Conservation (phyloP, 345 rosid species). For the Pistacia vera region DNA sequence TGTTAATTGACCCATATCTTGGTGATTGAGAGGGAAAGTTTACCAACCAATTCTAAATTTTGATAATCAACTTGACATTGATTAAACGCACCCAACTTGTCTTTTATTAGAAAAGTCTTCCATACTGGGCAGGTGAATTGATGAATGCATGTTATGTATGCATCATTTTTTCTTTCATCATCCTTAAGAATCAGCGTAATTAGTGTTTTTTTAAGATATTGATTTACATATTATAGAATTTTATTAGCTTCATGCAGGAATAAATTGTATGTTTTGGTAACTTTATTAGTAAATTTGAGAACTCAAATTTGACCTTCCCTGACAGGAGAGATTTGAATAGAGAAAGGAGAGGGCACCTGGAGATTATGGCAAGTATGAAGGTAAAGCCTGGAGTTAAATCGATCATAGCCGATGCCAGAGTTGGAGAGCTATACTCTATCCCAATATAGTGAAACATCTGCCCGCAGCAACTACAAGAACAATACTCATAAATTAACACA, state of each 20-base stretch:
- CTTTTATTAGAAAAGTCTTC: too few species aligned
- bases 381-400: conserved; percentile 54
- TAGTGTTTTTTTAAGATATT: too few species aligned
- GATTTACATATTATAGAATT: too few species aligned
- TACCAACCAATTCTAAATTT: neutral
- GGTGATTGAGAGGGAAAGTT: neutral
- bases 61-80: too few species aligned
- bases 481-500: neutral
- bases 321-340: neutral
- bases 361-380: conserved; percentile 42
- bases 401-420: conserved; percentile 49
- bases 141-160: too few species aligned
- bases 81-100: too few species aligned
- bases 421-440: conserved; percentile 42
- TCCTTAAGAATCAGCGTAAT: too few species aligned
- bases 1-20: neutral
- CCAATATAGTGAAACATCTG: conserved; percentile 41
- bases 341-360: conserved; percentile 25
- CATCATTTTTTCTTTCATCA: too few species aligned
- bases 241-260: too few species aligned
- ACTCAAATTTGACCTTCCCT: neutral
- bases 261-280: too few species aligned
- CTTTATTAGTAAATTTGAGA: too few species aligned
- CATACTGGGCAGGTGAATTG: too few species aligned
- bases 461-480: conserved; percentile 30